phyloP scores from a whole-genome alignment of 225 moss, liverwort and hornwort species.

The Takakia lepidozioides region DNA sequence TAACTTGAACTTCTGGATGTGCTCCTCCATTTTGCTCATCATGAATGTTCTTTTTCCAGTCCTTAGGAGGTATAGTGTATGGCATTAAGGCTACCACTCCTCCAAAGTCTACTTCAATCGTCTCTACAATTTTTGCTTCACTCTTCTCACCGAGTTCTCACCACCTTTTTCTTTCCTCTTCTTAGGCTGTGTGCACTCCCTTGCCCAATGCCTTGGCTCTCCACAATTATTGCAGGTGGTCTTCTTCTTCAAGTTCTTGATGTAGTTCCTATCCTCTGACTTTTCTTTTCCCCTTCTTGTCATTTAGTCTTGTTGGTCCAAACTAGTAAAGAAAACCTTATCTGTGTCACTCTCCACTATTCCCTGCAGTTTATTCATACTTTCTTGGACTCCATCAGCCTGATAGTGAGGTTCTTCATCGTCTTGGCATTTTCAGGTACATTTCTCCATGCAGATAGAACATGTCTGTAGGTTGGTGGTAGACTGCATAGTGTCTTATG shows the following conservation, averaged over 20 bases:
- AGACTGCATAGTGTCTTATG: neutral
- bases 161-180: too few species aligned
- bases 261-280: neutral
- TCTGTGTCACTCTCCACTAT: neutral
- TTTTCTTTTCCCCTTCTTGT: neutral
- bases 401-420: neutral
- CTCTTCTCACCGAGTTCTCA: too few species aligned
- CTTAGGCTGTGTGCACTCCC: conserved; percentile 1
- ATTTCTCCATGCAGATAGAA: neutral
- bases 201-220: neutral
- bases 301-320: too few species aligned
- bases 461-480: neutral
- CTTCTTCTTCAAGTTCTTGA: conserved; percentile 1
- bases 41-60: too few species aligned
- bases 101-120: too few species aligned
- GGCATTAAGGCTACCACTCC: too few species aligned
- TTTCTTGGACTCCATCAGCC: conserved; percentile 1
- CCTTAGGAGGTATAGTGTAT: too few species aligned
- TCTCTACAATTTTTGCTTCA: too few species aligned
- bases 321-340: neutral
- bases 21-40: too few species aligned
- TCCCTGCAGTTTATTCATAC: conserved; percentile 1
- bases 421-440: neutral
- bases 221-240: neutral
- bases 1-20: too few species aligned